A percentile compares a stretch with the other conserved stretches of the same genome.
phyloP scores from a whole-genome alignment of 139 green algal genomes.

The Haematococcus lacustris region DNA sequence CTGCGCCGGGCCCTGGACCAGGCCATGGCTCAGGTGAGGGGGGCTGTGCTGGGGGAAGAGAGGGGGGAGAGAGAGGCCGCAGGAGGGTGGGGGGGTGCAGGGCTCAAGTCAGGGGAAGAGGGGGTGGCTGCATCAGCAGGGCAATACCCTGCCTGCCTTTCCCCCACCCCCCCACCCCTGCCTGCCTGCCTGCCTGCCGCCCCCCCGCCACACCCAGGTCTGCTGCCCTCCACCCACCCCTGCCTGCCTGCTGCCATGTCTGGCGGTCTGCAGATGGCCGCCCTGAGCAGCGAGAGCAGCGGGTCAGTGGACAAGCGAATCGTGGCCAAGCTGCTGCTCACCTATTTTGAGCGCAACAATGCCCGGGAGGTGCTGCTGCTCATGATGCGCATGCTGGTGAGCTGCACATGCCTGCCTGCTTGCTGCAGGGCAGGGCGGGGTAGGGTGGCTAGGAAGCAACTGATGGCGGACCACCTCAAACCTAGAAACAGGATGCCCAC shows the following conservation, averaged over 20 bases:
- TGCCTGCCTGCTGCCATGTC: neutral
- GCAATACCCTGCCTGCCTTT: too few relatives aligned
- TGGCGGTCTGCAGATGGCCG: constrained; percentile 12
- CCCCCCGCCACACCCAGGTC: too few relatives aligned
- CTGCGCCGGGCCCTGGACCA: constrained; percentile 38
- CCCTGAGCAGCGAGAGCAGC: constrained; percentile 29
- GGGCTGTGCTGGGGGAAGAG: neutral
- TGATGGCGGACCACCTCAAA: too few relatives aligned
- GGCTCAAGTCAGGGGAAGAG: neutral
- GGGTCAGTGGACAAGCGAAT: constrained; percentile 49
- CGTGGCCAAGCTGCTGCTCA: constrained; percentile 58
- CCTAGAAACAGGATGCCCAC: too few relatives aligned
- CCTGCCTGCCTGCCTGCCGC: too few relatives aligned
- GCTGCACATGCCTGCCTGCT: neutral
- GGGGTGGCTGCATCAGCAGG: too few relatives aligned
- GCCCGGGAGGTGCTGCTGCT: constrained; percentile 25
- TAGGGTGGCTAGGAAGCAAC: too few relatives aligned
- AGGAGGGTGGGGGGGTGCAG: neutral
- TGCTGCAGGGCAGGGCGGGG: too few relatives aligned
- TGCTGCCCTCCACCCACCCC: too few relatives aligned
- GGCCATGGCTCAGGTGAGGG: constrained; percentile 7
- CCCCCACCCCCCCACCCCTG: too few relatives aligned
- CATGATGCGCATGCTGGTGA: constrained; percentile 26
- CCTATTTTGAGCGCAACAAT: constrained; percentile 46
- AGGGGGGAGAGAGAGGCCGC: neutral